Conservation (phyloP, 768 basidiomycete species). For the Lactarius hatsudake region DNA sequence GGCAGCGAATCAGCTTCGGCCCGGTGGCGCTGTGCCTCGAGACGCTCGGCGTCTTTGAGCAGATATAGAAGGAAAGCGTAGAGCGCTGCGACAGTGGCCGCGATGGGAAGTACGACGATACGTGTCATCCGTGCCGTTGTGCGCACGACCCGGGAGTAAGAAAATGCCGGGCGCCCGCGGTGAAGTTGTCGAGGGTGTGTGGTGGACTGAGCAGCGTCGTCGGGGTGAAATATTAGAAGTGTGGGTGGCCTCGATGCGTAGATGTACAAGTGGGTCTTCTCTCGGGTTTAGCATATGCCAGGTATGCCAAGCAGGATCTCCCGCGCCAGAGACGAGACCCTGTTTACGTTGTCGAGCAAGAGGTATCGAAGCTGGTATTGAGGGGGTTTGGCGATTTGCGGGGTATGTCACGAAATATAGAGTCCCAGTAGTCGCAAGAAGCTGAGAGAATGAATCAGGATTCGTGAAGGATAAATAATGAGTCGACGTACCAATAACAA, state of each 20-base stretch:
- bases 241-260: conserved; percentile 78
- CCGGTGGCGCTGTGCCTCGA: conserved; percentile 79
- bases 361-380: conserved; percentile 19
- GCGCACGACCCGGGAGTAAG: conserved; percentile 48
- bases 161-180: conserved; percentile 22
- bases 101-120: conserved; percentile 84
- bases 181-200: background rate
- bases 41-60: conserved; percentile 85
- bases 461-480: background rate
- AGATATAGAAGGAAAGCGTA: conserved; percentile 82
- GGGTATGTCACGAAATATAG: conserved; percentile 72
- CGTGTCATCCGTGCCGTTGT: conserved; percentile 72
- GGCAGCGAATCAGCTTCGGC: conserved; percentile 43
- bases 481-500: conserved; percentile 60
- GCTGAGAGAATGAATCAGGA: conserved; percentile 41
- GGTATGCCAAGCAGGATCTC: conserved; percentile 56
- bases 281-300: conserved; percentile 79
- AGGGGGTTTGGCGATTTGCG: conserved; percentile 31
- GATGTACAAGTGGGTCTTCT: conserved; percentile 61
- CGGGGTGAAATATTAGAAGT: conserved; percentile 60
- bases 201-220: conserved; percentile 32
- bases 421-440: conserved; percentile 71
- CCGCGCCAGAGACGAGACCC: conserved; percentile 22
- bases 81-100: conserved; percentile 66
- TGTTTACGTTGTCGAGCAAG: conserved; percentile 22